Evolutionary conservation across 805 yeast species (phyloP), one percentile per base, ranked within the genome.

Genomic region (Wickerhamiella kurtzmanii): DNA sequence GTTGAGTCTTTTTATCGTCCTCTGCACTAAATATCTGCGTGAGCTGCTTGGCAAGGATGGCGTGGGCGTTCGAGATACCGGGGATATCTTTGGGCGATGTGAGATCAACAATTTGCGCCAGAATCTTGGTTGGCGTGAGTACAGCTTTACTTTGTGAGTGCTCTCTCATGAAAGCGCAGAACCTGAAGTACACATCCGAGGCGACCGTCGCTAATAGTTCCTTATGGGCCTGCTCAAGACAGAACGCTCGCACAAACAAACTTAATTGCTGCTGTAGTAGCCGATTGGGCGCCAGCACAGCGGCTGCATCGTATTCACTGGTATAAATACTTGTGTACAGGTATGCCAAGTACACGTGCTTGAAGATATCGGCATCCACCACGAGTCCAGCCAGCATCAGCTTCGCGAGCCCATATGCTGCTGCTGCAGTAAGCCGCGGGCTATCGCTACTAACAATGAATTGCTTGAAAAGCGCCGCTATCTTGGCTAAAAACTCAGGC

Each of bases 381-480:
- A 87, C 71, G 18, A 83, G 73, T 53, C 82, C 94, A 15, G 89
- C 82, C 45, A 92, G 68, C 55, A 80, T 77, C 44, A 89, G 66
- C 64, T 89, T 88, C 57, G 88, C 83, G 21, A 88, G 66, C 0
- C 95, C 94, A 57, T 85, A 94, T 0, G 89, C 95, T 8, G 89
- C 82, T 1, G 77, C 70, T 0, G 89, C 79, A 60, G 85, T 95
- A 17, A 86, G 71, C 22, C 72, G 74, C 1, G 83, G 83, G 53
- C 74, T 66, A 3, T 72, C 73, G 8, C 50, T 53, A 19, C 53
- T 50, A 16, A 41, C 46, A 25, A 25, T 25, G 75, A 44, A n/a
- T 4, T 39, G 2, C 17, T 21, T 20, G 35, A 44, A 41, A 2
- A 46, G 37, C 15, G 35, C 18, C 21, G 28, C 37, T 16, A 35